Conservation (phyloP, 2,329 filamentous ascomycete genomes). For the Fusarium staphyleae region DNA sequence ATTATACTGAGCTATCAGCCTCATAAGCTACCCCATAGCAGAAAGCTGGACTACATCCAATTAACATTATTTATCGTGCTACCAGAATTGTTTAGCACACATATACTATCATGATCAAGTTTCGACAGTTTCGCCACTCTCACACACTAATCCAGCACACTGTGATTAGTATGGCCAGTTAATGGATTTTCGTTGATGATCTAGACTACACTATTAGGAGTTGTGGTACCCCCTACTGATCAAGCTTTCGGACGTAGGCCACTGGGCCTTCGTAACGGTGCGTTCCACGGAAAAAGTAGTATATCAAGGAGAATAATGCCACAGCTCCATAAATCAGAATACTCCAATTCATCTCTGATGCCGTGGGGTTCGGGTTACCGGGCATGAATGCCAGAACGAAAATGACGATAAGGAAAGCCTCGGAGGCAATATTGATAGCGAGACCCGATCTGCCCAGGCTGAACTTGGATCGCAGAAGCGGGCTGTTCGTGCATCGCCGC, state of each 20-base stretch:
- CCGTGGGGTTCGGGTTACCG: slow-evolving; percentile 21
- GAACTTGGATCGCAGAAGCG: slow-evolving; percentile 28
- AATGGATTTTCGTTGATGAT: too few species aligned
- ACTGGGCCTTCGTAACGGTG: slow-evolving; percentile 32
- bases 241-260: slow-evolving; percentile 22
- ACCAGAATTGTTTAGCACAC: too few species aligned
- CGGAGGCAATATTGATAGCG: slow-evolving; percentile 27
- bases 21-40: too few species aligned
- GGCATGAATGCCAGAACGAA: slow-evolving; percentile 37
- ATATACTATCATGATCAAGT: too few species aligned
- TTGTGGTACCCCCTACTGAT: slow-evolving; percentile 10
- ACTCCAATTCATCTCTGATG: slow-evolving; percentile 35
- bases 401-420: slow-evolving; percentile 25
- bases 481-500: slow-evolving; percentile 23
- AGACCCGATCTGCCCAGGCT: slow-evolving; percentile 29
- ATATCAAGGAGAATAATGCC: slow-evolving; percentile 13
- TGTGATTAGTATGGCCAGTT: too few species aligned
- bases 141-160: too few species aligned
- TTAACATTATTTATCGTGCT: too few species aligned
- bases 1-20: too few species aligned
- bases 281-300: slow-evolving; percentile 27
- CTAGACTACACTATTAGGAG: too few species aligned
- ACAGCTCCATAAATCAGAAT: slow-evolving; percentile 25
- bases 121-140: too few species aligned
- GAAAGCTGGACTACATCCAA: too few species aligned